Evolutionary conservation across 768 basidiomycete species (phyloP), one percentile per base, ranked within the genome.

Genomic region (Boletus subcaerulescens): DNA sequence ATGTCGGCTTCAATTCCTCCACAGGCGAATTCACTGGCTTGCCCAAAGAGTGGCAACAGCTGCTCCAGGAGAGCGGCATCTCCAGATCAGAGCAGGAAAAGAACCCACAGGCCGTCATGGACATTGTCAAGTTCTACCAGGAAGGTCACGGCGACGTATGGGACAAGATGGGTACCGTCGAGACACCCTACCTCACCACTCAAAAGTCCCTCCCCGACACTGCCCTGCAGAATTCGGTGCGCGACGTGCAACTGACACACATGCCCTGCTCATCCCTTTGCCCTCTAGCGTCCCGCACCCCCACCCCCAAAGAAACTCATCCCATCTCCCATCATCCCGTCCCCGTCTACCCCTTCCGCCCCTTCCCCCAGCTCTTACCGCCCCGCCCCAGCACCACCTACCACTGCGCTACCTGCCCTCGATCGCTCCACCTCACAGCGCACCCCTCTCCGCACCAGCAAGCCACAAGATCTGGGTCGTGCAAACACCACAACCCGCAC

Each of bases 1-100:
- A 99, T 69, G 97, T 99, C 68, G 96, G 96, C 56, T 98, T 98
- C 84, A 98, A 99, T 73, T 91, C 92, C 7, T 96, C 93, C 53
- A 98, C 96, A 0, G 97, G 97, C 55, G 96, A 99, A 74, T 98
- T 95, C 75, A 94, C 93, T 10, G 97, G 97, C 3, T 79, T 99
- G 32, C 97, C 97, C 3, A 96, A 96, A 72, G 96, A 98, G 76
- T 99, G 97, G 97, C 97, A 99, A 68, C 93, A 98, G 71, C 80
- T 98, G 6, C 74, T 99, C 45, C 92, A 93, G 72, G 94, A 98
- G 71, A 92, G 89, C 59, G 97, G 97, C 50, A 98, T 98, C 67
- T 94, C 93, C 38, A 84, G 89, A 63, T 80, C 76, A 22, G 94
- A 99, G 73, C 97, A 99, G 76, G 95, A 97, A 73, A 93, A 91